Evolutionary conservation across 2,329 filamentous ascomycete genomes (phyloP), one percentile per base, ranked within the genome.

Genomic region (Pseudocercospora vitis): DNA sequence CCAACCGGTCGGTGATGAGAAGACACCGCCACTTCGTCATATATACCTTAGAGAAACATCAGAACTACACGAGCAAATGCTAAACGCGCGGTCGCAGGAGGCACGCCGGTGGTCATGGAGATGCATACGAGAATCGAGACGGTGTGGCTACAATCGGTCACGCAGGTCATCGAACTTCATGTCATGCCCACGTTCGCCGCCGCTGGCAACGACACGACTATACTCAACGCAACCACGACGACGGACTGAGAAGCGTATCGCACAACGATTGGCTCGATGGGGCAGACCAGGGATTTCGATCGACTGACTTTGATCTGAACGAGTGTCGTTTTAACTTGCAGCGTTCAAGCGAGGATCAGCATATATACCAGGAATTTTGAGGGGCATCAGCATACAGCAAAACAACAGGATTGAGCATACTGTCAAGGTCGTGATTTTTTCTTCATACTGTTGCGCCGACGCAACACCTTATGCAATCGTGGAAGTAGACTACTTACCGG

Each of bases 91-190:
- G 7, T 28, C 16, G 7, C 7, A 45, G 42, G 42, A 14, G 42
- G 24, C 42, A 45, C 42, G 14, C 42, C 42, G n/a, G 42, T 45
- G 14, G 42, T 45, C 18, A 23, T 45, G 11, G 42, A 45, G n/a
- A 24, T 45, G 42, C 42, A 31, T 19, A 45, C 42, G n/a, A 45
- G 29, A 31, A 2, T 45, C 24, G 42, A 45, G 42, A 45, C 42
- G 3, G 1, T 45, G 2, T 31, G 24, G 42, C 42, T 45, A 3
- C 42, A 31, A 21, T 12, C 42, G 19, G 42, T 45, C 42, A 45
- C 42, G 24, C 42, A 45, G 24, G 42, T 45, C 12, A 31, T 45
- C 24, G 42, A 45, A 24, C 24, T 45, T 14, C 42, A 45, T 21
- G 42, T 45, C 26, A 7, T 29, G 16, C 42, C 42, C n/a, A 45